phyloP scores from a whole-genome alignment of 2,329 filamentous ascomycete species.

The Aspergillus eucalypticola region DNA sequence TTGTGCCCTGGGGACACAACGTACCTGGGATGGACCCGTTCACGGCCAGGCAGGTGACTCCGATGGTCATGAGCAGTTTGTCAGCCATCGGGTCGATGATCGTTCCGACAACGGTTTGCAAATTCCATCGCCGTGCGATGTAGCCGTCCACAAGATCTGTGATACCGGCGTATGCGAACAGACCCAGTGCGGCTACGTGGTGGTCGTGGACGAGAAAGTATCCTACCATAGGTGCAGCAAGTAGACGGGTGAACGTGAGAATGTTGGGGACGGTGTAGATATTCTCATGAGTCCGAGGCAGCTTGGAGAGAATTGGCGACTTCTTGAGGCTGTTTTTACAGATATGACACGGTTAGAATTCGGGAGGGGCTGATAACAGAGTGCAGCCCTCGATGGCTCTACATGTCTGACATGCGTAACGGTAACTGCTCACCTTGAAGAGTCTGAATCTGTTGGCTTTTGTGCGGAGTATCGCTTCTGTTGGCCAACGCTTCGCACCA shows the following conservation, averaged over 20 bases:
- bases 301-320: conserved; percentile 34
- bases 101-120: conserved; percentile 90
- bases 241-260: conserved; percentile 80
- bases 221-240: conserved; percentile 80
- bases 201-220: conserved; percentile 85
- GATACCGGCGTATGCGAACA: conserved; percentile 91
- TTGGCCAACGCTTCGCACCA: conserved; percentile 7
- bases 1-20: conserved; percentile 28
- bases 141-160: conserved; percentile 93
- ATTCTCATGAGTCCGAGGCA: conserved; percentile 67
- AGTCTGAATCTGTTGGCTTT: conserved; percentile 20
- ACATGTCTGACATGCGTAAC: neutral
- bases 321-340: conserved; percentile 27
- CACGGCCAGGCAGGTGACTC: conserved; percentile 80
- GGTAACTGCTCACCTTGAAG: conserved; percentile 20
- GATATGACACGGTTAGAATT: conserved; percentile 17
- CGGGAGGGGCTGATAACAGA: neutral
- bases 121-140: conserved; percentile 83
- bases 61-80: conserved; percentile 90
- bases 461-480: conserved; percentile 29
- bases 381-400: neutral
- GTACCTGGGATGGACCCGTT: conserved; percentile 78
- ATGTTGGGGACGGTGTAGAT: conserved; percentile 97
- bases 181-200: conserved; percentile 72
- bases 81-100: conserved; percentile 97